A percentile compares a stretch with the other conserved stretches of the same genome.
phyloP scores from a whole-genome alignment of 1,139 yeast genomes.

The Saccharomyces hybrid region DNA sequence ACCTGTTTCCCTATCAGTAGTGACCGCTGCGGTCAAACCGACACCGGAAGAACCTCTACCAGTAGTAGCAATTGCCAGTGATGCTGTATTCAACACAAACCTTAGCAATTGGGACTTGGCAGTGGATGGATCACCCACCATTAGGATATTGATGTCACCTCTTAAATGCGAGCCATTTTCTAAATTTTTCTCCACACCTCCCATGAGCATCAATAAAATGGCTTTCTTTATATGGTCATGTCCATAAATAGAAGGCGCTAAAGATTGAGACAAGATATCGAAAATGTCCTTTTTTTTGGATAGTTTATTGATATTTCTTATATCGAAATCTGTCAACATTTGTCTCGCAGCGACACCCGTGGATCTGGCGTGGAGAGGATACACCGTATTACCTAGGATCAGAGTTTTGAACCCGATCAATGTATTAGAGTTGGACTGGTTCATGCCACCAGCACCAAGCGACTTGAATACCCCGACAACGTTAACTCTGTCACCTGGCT shows the following conservation, averaged over 20 bases:
- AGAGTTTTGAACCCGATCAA: conserved; percentile 72
- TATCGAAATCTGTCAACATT: conserved; percentile 70
- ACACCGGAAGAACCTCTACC: conserved; percentile 99
- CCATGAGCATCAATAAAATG: conserved; percentile 79
- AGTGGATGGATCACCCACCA: conserved; percentile 99
- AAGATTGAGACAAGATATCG: conserved; percentile 71
- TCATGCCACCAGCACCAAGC: conserved; percentile 62
- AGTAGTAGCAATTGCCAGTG: conserved; percentile 94
- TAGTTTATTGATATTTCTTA: conserved; percentile 76
- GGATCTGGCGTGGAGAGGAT: conserved; percentile 80
- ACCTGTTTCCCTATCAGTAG: conserved; percentile 94
- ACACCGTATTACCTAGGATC: conserved; percentile 79
- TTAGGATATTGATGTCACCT: conserved; percentile 90
- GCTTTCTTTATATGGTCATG: conserved; percentile 89
- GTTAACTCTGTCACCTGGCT: conserved; percentile 96
- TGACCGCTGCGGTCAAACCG: conserved; percentile 98
- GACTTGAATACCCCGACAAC: conserved; percentile 92
- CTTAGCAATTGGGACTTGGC: conserved; percentile 94
- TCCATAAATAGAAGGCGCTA: conserved; percentile 95
- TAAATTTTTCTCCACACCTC: conserved; percentile 91
- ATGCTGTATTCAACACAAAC: conserved; percentile 89
- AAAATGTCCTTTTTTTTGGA: conserved; percentile 65
- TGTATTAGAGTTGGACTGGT: conserved; percentile 37
- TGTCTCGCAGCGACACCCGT: conserved; percentile 78
- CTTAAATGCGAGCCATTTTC: conserved; percentile 95